Evolutionary conservation across 2,329 filamentous ascomycete species (phyloP).

Genomic region (Microdochium trichocladiopsis): DNA sequence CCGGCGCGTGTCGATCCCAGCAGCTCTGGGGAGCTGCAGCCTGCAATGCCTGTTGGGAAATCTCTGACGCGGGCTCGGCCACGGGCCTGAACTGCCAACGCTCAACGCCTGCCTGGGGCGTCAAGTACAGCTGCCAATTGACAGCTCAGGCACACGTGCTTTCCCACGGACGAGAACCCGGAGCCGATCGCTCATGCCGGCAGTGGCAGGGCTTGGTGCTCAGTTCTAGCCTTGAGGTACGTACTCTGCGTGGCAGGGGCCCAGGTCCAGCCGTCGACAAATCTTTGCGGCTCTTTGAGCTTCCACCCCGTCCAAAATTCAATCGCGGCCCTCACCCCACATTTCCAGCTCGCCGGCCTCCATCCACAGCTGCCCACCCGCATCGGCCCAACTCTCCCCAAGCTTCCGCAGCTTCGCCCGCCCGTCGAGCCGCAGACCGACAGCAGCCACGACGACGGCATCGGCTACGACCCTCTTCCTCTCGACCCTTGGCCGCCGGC

Average conservation of each 20-base stretch:
- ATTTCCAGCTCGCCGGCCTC: background rate
- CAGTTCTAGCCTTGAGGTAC: background rate
- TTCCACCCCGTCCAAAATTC: slow-evolving; percentile 1
- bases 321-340: background rate
- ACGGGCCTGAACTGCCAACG: too few species aligned
- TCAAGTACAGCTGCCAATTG: too few species aligned
- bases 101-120: too few species aligned
- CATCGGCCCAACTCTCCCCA: background rate
- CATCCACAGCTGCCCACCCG: background rate
- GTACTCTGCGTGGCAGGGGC: too few species aligned
- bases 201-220: background rate
- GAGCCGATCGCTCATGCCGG: too few species aligned
- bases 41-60: background rate
- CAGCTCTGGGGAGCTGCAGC: background rate
- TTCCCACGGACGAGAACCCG: too few species aligned
- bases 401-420: background rate
- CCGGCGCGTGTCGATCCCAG: background rate
- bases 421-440: background rate
- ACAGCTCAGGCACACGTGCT: too few species aligned
- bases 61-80: background rate
- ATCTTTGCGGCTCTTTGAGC: background rate
- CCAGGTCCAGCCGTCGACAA: background rate
- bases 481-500: too few species aligned
- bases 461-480: background rate
- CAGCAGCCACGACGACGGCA: background rate